phyloP scores from a whole-genome alignment of 1,284 basidiomycete species.

The Tremellales sp. region DNA sequence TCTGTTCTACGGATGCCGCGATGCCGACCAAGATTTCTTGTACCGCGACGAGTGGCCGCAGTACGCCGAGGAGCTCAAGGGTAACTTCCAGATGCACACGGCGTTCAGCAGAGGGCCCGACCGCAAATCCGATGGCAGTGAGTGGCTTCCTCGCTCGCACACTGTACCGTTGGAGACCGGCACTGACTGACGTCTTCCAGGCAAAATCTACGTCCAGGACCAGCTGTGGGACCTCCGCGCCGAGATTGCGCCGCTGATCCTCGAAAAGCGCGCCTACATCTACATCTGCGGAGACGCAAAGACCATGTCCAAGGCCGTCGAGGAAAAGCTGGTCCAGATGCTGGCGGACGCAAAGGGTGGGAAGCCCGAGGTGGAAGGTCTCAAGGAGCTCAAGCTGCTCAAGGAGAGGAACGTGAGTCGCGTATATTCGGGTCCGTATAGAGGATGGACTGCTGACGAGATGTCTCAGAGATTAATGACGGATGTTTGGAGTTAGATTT shows the following conservation, averaged over 20 bases:
- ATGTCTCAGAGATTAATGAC: constrained; percentile 38
- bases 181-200: constrained; percentile 13
- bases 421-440: background rate
- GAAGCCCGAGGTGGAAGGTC: constrained; percentile 75
- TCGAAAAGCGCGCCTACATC: constrained; percentile 89
- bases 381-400: constrained; percentile 83
- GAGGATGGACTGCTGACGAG: constrained; percentile 9
- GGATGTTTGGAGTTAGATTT: constrained; percentile 45
- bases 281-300: constrained; percentile 97
- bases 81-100: constrained; percentile 81
- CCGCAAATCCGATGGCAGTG: constrained; percentile 70
- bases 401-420: constrained; percentile 67
- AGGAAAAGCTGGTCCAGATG: constrained; percentile 77
- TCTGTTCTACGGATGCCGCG: constrained; percentile 93
- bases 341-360: constrained; percentile 93
- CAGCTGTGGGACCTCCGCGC: constrained; percentile 80
- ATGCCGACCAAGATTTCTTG: constrained; percentile 81
- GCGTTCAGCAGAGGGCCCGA: constrained; percentile 85
- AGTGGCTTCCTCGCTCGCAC: constrained; percentile 12
- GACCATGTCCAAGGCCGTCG: constrained; percentile 91
- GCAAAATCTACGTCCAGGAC: constrained; percentile 98
- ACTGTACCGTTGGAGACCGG: background rate
- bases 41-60: constrained; percentile 93
- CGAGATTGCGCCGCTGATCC: constrained; percentile 78
- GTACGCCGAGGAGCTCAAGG: constrained; percentile 79